Evolutionary conservation across 805 yeast species (phyloP).

Genomic region (Metschnikowia arizonensis): DNA sequence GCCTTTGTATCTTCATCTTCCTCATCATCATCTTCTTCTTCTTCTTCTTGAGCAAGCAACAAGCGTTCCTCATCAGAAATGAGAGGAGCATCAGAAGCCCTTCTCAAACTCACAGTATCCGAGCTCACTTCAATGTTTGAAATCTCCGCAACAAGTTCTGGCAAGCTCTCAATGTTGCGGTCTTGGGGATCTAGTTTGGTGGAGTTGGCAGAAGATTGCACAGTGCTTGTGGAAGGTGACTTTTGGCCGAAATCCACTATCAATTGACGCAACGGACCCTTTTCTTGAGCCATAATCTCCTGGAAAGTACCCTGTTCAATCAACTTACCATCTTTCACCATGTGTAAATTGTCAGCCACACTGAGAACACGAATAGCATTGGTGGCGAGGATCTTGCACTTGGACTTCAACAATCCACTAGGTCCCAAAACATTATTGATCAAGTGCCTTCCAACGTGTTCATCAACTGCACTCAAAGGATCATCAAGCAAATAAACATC

Average conservation of each 20-base stretch:
- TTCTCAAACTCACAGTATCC: conserved; percentile 43
- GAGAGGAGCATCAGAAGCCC: conserved; percentile 59
- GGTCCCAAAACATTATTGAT: conserved; percentile 80
- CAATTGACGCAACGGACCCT: conserved; percentile 49
- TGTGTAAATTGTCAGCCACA: conserved; percentile 64
- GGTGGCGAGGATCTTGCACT: conserved; percentile 78
- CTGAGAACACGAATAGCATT: conserved; percentile 79
- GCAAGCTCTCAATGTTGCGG: conserved; percentile 13
- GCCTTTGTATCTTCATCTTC: conserved; percentile 36
- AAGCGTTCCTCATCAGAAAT: conserved; percentile 33
- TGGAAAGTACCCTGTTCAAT: conserved; percentile 62
- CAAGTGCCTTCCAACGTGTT: conserved; percentile 88
- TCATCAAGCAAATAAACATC: conserved; percentile 90
- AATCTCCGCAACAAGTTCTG: conserved; percentile 25
- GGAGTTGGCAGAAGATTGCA: conserved; percentile 16
- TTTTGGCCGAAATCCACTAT: conserved; percentile 61
- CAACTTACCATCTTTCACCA: conserved; percentile 66
- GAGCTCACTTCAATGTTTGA: conserved; percentile 29
- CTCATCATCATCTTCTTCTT: conserved; percentile 22
- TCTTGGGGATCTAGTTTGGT: conserved; percentile 22
- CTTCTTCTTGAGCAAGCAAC: conserved; percentile 30
- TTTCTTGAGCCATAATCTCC: conserved; percentile 43
- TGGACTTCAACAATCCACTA: conserved; percentile 67
- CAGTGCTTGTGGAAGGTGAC: conserved; percentile 19
- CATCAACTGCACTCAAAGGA: conserved; percentile 94